These are phyloP conservation scores for Leccinum fuscescens DNA, from an alignment of 1,284 basidiomycete species.

Conservation along the genomic window DNA sequence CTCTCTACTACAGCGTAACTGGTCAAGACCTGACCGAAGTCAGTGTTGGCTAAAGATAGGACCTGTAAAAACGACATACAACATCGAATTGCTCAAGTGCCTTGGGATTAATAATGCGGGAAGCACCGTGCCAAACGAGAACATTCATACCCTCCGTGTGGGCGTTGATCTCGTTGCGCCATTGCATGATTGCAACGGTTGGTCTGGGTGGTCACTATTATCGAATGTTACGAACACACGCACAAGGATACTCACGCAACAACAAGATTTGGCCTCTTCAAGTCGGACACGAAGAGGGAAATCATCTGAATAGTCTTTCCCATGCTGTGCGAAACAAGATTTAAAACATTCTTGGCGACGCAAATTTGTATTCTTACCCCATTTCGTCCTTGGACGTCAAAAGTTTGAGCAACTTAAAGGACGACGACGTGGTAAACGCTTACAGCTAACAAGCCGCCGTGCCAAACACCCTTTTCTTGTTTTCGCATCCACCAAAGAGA, in stretches of 20 bases:
- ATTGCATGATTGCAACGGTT: constrained; percentile 98
- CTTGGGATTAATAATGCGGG: constrained; percentile 59
- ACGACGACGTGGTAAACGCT: constrained; percentile 28
- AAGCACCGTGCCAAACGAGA: constrained; percentile 89
- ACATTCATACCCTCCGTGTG: constrained; percentile 81
- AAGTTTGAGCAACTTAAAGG: constrained; percentile 2
- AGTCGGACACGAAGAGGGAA: constrained; percentile 80
- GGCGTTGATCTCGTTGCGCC: constrained; percentile 90
- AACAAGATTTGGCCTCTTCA: constrained; percentile 82
- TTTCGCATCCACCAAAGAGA: constrained; percentile 95
- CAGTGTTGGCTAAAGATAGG: background rate
- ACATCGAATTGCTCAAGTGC: constrained; percentile 87
- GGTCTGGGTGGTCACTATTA: constrained; percentile 47
- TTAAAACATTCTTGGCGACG: constrained; percentile 5
- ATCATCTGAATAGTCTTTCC: constrained; percentile 99
- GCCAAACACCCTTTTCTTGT: constrained; percentile 88
- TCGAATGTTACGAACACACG: background rate
- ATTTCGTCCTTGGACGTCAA: constrained; percentile 71
- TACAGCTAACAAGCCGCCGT: constrained; percentile 91
- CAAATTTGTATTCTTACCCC: constrained; percentile 54
- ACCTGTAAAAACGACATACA: constrained; percentile 45
- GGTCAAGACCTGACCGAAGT: constrained; percentile 52
- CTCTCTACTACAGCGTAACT: constrained; percentile 90
- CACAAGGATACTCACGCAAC: constrained; percentile 64
- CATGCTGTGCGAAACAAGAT: constrained; percentile 60